Base-by-base conservation (phyloP, 2,329 filamentous ascomycete genomes). In the Elsinoe australis region DNA sequence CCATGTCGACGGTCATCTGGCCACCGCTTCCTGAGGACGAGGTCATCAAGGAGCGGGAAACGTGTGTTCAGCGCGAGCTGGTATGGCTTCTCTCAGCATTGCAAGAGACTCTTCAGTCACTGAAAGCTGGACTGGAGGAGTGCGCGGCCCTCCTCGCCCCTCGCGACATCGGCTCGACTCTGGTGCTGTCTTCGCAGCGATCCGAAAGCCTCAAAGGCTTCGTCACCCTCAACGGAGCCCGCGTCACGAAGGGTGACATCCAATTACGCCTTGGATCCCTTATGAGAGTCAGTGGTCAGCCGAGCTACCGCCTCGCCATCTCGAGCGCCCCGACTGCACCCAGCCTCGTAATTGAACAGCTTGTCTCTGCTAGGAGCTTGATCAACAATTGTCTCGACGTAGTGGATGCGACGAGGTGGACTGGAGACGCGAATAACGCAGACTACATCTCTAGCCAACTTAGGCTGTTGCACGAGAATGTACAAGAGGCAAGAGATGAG, bases 171-270 rank as follows among this genome's bases (percentile, higher is more conserved):
- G 88, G 88, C 6, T 89, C 83, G 58, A 98, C 90, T 1, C 78
- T 98, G 21, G 89, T 92, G 22, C 76, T 98, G 55, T 92, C 85
- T 53, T 94, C 89, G 10, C 77, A 84, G 49, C 79, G 89, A 49
- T 90, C 87, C 49, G 92, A 98, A 69, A 80, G 78, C 56, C 81
- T 96, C 53, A 98, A 98, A 66, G 92, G 92, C 14, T 86, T 87
- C 58, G 79, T 96, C 52, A 96, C 90, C 1, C 80, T 92, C 47
- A 80, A 94, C 28, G 92, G 92, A 31, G 87, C 87, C n/a, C 80
- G 84, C 45, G 83, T 98, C 54, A 83, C 94, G 54, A 95, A 94
- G 64, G 90, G 88, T 55, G 83, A 84, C 52, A 76, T 94, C 52
- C 79, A 85, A 61, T 76, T 95, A 28, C 82, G 85, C 46, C 76